Base-by-base conservation (phyloP, 192 early-diverging fungal genomes). In the Endogone sp. region DNA sequence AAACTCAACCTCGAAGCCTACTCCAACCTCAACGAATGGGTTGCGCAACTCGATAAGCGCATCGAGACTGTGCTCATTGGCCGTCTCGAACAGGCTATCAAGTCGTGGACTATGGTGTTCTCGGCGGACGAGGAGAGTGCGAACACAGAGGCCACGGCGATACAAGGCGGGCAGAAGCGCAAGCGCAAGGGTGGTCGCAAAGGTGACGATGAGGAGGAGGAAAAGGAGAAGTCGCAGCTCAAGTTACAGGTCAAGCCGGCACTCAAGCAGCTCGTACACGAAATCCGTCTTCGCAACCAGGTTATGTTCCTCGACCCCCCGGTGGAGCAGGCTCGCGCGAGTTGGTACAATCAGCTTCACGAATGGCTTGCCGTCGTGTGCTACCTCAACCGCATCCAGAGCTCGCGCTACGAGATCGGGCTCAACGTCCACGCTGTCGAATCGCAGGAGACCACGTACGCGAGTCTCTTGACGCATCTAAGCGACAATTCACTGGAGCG, bases 291-390 rank as follows among this genome's bases (percentile, higher is more conserved):
- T 72, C 85, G 86, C 67, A 95, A 99, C 85, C 97, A 98, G 81
- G 86, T 93, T 71, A 97, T 99, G 91, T 97, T 89, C 72, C 77
- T 99, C 27, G 91, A 97, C 64, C 98, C 98, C 44, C 95, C 98
- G 30, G 81, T 99, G 26, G 96, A 99, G 77, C 85, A 93, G 64
- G 96, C 98, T 0, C 89, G 97, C 24, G 88, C 87, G 10, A 86
- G 88, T 31, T 98, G 94, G 93, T 94, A 91, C 72, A 75, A 76
- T 59, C 91, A 95, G 81, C 85, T 99, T 27, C 98, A 99, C 63
- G 82, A 89, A 3, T 99, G 98, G 94, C 84, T 99, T 64, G 92
- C 92, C 0, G 82, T 89, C 3, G 82, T 99, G 23, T 98, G 97
- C 72, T 84, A 86, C 64, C 83, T 96, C 76, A 86, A 88, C 16